Conservation (phyloP, 2,329 filamentous ascomycete species). For the Pyrenophora teres region DNA sequence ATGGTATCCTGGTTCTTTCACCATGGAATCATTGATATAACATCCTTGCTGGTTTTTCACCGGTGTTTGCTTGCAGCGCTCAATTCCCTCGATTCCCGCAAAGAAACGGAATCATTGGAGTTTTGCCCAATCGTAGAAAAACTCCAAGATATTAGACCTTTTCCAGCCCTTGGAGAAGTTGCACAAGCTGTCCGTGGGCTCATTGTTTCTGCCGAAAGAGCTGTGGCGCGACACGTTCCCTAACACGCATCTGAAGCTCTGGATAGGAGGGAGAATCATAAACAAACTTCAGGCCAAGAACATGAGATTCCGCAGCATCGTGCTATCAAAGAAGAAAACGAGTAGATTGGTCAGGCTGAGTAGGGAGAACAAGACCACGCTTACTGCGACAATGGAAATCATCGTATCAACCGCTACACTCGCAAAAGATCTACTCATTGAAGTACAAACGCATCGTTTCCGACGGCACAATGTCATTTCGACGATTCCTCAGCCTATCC, state of each 20-base stretch:
- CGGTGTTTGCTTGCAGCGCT: conserved; percentile 43
- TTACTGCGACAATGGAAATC: not conserved
- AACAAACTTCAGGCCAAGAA: not conserved
- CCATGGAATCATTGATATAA: conserved; percentile 53
- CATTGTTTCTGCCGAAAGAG: not conserved
- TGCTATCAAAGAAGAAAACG: not conserved
- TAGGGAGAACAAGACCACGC: not conserved
- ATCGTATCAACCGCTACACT: not conserved
- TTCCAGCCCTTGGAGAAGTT: not conserved
- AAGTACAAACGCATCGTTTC: not conserved
- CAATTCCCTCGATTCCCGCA: not conserved
- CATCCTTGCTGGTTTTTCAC: conserved; percentile 51
- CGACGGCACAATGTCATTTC: not conserved
- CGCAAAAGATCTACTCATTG: not conserved
- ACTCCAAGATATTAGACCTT: not conserved
- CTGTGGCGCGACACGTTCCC: not conserved
- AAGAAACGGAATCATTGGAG: not conserved
- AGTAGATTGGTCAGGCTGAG: not conserved
- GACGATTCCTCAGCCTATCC: not conserved
- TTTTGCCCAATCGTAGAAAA: not conserved
- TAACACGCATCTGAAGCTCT: not conserved
- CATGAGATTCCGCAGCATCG: not conserved
- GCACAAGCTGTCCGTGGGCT: not conserved
- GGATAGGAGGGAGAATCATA: not conserved
- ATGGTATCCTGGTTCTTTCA: conserved; percentile 52